Conservation (phyloP, 192 early-diverging fungal species). For the Backusella morwellensis region DNA sequence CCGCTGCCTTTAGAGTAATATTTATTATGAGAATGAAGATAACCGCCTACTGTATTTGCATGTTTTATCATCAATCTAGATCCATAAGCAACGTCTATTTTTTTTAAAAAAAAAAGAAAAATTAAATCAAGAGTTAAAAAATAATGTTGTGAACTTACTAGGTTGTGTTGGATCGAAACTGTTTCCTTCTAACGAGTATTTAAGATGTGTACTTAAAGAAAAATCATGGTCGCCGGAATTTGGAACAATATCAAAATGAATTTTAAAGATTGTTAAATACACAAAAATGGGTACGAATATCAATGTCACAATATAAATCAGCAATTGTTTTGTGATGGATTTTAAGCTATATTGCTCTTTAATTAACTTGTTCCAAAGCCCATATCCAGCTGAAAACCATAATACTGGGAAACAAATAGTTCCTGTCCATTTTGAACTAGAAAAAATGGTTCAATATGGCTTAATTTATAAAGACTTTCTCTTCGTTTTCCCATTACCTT, state of each 20-base stretch:
- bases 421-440: slow-evolving; percentile 91
- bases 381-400: slow-evolving; percentile 75
- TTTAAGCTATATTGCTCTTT: slow-evolving; percentile 47
- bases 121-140: neutral
- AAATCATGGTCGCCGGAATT: slow-evolving; percentile 86
- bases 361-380: slow-evolving; percentile 82
- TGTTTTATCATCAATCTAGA: slow-evolving; percentile 66
- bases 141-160: slow-evolving; percentile 33
- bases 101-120: neutral
- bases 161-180: slow-evolving; percentile 41
- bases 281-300: slow-evolving; percentile 76
- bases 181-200: slow-evolving; percentile 78
- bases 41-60: slow-evolving; percentile 70
- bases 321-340: neutral
- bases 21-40: slow-evolving; percentile 73
- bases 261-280: slow-evolving; percentile 83
- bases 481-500: slow-evolving; percentile 1
- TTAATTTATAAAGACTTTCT: neutral
- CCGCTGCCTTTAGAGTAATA: slow-evolving; percentile 71
- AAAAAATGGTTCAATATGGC: neutral
- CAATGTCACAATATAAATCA: slow-evolving; percentile 50
- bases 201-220: slow-evolving; percentile 89
- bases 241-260: slow-evolving; percentile 81
- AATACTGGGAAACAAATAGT: slow-evolving; percentile 81
- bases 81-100: slow-evolving; percentile 66